Evolutionary conservation across 306 rosid species (phyloP).

Genomic region (Vicia villosa): DNA sequence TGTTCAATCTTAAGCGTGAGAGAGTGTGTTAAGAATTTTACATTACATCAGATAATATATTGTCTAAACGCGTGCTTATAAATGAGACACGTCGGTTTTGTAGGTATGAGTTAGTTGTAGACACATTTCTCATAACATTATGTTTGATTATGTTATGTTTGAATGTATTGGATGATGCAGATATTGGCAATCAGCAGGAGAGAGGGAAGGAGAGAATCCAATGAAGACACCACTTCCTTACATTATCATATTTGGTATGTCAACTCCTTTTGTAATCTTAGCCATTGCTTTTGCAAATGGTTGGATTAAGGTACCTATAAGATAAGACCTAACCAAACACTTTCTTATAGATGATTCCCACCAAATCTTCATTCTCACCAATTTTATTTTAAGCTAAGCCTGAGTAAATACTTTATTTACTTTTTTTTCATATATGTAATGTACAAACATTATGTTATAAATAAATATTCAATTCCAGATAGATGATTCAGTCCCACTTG

Average conservation of each 20-base stretch:
- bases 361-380: conserved; percentile 1
- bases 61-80: too few relatives aligned
- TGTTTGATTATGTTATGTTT: too few relatives aligned
- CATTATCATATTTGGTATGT: conserved; percentile 94
- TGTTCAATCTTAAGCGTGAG: too few relatives aligned
- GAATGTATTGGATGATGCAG: conserved; percentile 36
- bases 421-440: conserved; percentile 5
- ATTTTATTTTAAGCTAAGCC: conserved; percentile 3
- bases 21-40: too few relatives aligned
- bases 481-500: too few relatives aligned
- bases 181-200: conserved; percentile 99
- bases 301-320: conserved; percentile 88
- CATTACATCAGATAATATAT: too few relatives aligned
- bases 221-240: conserved; percentile 97
- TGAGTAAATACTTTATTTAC: conserved; percentile 30
- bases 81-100: too few relatives aligned
- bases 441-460: conserved; percentile 28
- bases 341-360: conserved; percentile 1
- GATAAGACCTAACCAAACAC: conserved; percentile 46
- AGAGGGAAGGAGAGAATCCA: conserved; percentile 96
- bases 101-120: too few relatives aligned
- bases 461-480: too few relatives aligned
- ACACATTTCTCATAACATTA: too few relatives aligned
- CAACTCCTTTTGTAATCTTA: conserved; percentile 95
- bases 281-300: conserved; percentile 99